Base-by-base conservation (phyloP, 1,284 basidiomycete genomes). In the Malassezia brasiliensis region DNA sequence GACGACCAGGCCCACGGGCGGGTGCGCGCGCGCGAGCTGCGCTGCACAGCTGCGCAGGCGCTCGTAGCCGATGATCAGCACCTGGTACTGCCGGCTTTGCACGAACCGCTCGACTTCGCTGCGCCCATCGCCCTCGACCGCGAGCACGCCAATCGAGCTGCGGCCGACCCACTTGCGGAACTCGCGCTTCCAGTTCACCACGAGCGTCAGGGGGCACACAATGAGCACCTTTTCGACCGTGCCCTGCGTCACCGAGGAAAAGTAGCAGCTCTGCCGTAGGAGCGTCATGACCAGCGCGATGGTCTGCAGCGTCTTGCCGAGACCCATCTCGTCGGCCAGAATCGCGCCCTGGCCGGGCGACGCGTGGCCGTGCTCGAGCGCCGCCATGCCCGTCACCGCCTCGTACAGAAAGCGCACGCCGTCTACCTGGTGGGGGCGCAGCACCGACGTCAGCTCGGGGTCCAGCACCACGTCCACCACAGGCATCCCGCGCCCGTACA, bases 371-470 rank as follows among this genome's bases (percentile, higher is more conserved):
- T 47, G 31, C 25, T 57, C 50, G 30, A 57, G 44, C 15, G 55
- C 46, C n/a, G 48, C 34, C 83, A 94, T 86, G 2, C 91, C 94
- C 0, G 89, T 96, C 8, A 90, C 85, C 72, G 90, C 93, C 75
- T 83, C 85, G 77, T 96, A 99, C 72, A 99, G 77, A 76, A 98
- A 98, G 86, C 96, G 96, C 60, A 96, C 93, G 62, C 93, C 93
- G 74, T 98, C 91, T 17, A 98, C 83, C 76, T 98, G 93, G 83
- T 98, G 94, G 12, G 94, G 94, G 40, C 93, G 83, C 37, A 98
- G 79, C 3, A 91, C 86, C 73, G 90, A 93, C 45, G 82, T 78
- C 30, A 98, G 78, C 40, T 82, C 81, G 3, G 93, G 93, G 75
- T 96, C 90, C 46, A 98, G 90, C 12, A 98, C 93, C 10, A 98